These are phyloP conservation scores for Teunomyces kruisii DNA, from an alignment of 805 yeast species.

Conservation along the genomic window DNA sequence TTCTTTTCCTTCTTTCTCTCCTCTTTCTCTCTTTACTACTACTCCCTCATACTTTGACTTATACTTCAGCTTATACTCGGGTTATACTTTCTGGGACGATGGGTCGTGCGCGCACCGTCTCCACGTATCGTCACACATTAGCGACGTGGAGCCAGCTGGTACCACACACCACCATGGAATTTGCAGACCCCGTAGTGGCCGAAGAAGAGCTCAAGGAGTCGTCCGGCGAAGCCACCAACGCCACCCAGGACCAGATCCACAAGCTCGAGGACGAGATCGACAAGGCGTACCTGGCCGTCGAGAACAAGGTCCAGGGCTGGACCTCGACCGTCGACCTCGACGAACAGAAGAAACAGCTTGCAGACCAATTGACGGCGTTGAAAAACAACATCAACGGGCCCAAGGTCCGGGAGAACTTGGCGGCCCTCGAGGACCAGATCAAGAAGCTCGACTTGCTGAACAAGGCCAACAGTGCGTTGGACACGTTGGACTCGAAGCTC, in stretches of 20 bases:
- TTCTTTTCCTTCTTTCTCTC: background rate
- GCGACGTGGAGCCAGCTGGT: too few relatives aligned
- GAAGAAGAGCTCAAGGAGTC: slow-evolving; percentile 9
- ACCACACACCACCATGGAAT: slow-evolving; percentile 26
- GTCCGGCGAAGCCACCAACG: slow-evolving; percentile 21
- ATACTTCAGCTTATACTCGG: too few relatives aligned
- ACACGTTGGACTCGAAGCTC: slow-evolving; percentile 66
- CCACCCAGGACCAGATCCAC: slow-evolving; percentile 52
- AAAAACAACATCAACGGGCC: background rate
- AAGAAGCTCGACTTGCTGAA: slow-evolving; percentile 24
- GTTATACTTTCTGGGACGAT: background rate
- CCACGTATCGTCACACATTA: too few relatives aligned
- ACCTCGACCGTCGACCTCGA: slow-evolving; percentile 30
- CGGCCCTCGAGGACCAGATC: slow-evolving; percentile 28
- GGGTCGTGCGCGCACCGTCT: background rate
- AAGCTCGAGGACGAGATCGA: slow-evolving; percentile 56
- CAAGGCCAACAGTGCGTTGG: slow-evolving; percentile 57
- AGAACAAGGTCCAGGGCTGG: slow-evolving; percentile 42
- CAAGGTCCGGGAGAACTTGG: slow-evolving; percentile 17
- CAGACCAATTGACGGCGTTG: slow-evolving; percentile 24
- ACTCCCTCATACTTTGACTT: too few relatives aligned
- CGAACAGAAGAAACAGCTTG: slow-evolving; percentile 26
- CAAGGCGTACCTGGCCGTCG: slow-evolving; percentile 47
- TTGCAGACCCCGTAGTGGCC: slow-evolving; percentile 28
- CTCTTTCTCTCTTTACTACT: background rate